A percentile compares a stretch with the other conserved stretches of the same genome.
Conservation (phyloP, 176 grass and related monocot genomes). For the Olyra latifolia region DNA sequence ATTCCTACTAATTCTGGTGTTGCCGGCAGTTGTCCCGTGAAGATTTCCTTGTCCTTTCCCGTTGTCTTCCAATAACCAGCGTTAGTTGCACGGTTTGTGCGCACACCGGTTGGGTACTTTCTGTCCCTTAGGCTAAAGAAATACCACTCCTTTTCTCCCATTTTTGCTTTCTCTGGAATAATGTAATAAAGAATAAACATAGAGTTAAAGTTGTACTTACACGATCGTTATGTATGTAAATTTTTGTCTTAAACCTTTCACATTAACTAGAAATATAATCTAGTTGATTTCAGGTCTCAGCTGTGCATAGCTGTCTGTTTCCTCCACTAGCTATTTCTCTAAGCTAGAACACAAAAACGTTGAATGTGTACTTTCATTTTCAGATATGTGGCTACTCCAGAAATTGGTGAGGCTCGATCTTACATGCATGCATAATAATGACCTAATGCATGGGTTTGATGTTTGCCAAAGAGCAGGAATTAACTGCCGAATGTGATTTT, state of each 20-base stretch:
- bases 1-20: conserved; percentile 58
- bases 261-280: background rate
- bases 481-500: too few relatives aligned
- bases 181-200: background rate
- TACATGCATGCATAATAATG: too few relatives aligned
- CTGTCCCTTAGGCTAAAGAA: conserved; percentile 80
- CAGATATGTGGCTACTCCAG: too few relatives aligned
- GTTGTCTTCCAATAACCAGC: conserved; percentile 92
- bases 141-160: conserved; percentile 96
- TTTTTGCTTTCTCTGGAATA: conserved; percentile 68
- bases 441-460: too few relatives aligned
- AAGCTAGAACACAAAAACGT: background rate
- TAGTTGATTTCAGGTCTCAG: background rate
- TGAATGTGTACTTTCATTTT: background rate
- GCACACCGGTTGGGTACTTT: conserved; percentile 80
- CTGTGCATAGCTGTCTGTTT: background rate
- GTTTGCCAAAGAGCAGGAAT: too few relatives aligned
- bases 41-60: conserved; percentile 82
- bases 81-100: conserved; percentile 78
- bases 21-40: conserved; percentile 17
- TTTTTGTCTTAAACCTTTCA: background rate
- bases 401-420: too few relatives aligned
- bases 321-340: background rate
- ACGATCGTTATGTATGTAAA: background rate
- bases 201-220: background rate